Percentiles rank a stretch among this genome's conserved stretches.
These are phyloP conservation scores for Suillus americanus DNA, from an alignment of 768 basidiomycete species.

Conservation along the genomic window DNA sequence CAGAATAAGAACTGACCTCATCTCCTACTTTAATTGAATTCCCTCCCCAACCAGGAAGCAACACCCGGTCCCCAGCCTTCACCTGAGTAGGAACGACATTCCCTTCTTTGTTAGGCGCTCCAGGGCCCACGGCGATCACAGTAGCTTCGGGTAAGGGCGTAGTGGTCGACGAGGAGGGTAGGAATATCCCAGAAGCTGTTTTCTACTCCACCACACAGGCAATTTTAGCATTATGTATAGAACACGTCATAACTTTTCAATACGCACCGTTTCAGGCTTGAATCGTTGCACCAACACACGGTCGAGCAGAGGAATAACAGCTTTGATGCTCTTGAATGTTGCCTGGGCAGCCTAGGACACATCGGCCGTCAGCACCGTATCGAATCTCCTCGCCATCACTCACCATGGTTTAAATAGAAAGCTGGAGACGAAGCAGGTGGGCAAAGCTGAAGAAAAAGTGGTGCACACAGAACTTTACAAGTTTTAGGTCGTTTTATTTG, in stretches of 20 bases:
- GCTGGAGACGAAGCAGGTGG: conserved; percentile 18
- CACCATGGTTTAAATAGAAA: conserved; percentile 26
- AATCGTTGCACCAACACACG: conserved; percentile 96
- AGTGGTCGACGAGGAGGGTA: conserved; percentile 85
- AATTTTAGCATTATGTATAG: background rate
- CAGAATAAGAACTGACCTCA: conserved; percentile 58
- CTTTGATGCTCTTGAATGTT: conserved; percentile 94
- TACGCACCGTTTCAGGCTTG: conserved; percentile 91
- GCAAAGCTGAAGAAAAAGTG: conserved; percentile 23
- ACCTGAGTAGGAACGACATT: conserved; percentile 71
- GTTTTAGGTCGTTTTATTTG: conserved; percentile 29
- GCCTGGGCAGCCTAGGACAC: conserved; percentile 70
- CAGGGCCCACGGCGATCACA: conserved; percentile 94
- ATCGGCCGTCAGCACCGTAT: background rate
- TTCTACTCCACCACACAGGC: conserved; percentile 52
- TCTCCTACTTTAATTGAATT: conserved; percentile 95
- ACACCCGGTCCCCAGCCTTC: conserved; percentile 86
- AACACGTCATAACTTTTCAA: background rate
- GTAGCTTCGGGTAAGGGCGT: conserved; percentile 95
- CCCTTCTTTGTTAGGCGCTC: conserved; percentile 89
- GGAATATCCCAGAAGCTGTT: conserved; percentile 96
- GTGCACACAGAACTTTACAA: conserved; percentile 10
- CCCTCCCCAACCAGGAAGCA: conserved; percentile 96
- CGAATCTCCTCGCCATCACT: conserved; percentile 6
- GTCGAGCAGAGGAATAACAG: conserved; percentile 89